Evolutionary conservation across 768 basidiomycete species (phyloP), one percentile per base, ranked within the genome.

Genomic region (Botryobasidium botryosum): DNA sequence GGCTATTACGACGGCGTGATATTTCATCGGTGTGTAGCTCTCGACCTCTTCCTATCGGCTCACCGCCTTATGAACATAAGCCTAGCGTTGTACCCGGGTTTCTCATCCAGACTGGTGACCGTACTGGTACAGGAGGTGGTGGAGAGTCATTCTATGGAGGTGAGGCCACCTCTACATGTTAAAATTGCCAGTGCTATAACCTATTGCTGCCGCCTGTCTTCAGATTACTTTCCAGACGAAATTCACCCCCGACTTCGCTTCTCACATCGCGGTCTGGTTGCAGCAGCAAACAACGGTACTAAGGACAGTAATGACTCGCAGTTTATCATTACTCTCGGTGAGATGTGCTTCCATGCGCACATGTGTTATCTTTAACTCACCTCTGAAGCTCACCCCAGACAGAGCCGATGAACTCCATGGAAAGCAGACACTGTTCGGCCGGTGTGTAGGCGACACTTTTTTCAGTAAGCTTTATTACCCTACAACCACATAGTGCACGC

Each of bases 71-170:
- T 27, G 13, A 6, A 18, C 15, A 7, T n/a, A n/a, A n/a, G n/a
- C n/a, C n/a, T n/a, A n/a, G n/a, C n/a, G 68, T 96, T 31, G 81
- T 96, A 2, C 83, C 90, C 1, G 74, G 77, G 15, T 94, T 97
- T 60, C 74, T 96, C 35, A 82, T 94, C 1, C 94, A 97, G 59
- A 90, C 90, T 2, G 92, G 92, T 15, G 92, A 97, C 59, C 77
- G 69, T 52, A 88, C 88, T 0, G 87, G 88, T 1, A 86, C 85
- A 0, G 94, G 94, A 2, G 76, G 64, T 0, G 88, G 90, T 5
- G 91, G 94, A 51, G 92, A 96, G 58, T 91, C 87, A 1, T 84
- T 94, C 59, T 96, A 84, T 53, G 92, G 92, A 59, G 88, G 88
- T 68, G 49, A 50, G 64, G 6, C 6, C 17, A 21, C 15, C 6